Evolutionary conservation across 352 stramenopile species (phyloP), one percentile per base, ranked within the genome.

Genomic region (Pythium utonaiense): DNA sequence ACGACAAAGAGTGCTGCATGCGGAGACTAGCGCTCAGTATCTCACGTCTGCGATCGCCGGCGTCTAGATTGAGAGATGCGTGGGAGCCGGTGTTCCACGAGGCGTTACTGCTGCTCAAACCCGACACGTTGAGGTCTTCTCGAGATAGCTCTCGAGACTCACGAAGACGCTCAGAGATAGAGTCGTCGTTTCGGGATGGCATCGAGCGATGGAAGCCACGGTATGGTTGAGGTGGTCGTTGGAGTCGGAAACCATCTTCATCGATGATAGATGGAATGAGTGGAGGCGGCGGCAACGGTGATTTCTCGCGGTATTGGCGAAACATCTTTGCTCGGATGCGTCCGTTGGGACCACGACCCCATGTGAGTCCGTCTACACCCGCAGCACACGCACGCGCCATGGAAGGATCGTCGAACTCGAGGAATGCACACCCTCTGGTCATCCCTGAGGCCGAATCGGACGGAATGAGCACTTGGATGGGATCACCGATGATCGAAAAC

Each of bases 391-490:
- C 61, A 14, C 63, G 83, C 8, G 86, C 83, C 66, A 91, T 77
- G 5, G 67, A 60, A 0, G 73, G 80, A 34, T 92, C 79, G 40
- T 91, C 77, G 57, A 95, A 95, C 54, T 95, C 86, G 33, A 95
- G 60, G 60, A 95, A 95, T 7, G 83, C 86, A 45, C 91, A 80
- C 1, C 83, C 83, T 62, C 92, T 93, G 27, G 76, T 92, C 47
- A 76, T 68, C 25, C 77, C 74, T 0, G 77, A 86, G 4, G 74
- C 79, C 34, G 60, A 86, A 44, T 74, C 67, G 1, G 77, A 91
- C 17, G 86, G 82, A 16, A 93, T 83, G 13, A 92, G 76, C 14
- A 95, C 82, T 69, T 95, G 86, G 45, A 95, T 86, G 1, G 86
- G 86, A 28, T 92, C 82, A 8, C 76, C 80, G 33, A 93, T 77